Conservation (phyloP, 2,329 filamentous ascomycete species). For the Xylariaceae sp. region DNA sequence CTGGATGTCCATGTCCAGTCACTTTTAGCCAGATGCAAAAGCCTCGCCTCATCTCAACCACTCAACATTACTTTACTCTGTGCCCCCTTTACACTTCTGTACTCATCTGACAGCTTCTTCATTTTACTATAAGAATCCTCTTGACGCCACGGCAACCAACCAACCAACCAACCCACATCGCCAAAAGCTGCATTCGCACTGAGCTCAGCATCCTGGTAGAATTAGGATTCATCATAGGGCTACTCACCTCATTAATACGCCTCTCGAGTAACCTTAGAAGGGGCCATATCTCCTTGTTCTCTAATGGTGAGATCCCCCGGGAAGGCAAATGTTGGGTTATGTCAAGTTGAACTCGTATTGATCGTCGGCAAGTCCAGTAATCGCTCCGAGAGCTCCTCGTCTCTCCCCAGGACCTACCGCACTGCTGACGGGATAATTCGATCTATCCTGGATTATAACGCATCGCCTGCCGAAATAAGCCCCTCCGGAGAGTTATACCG, state of each 20-base stretch:
- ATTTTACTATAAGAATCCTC: slow-evolving; percentile 1
- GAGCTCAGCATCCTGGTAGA: neutral
- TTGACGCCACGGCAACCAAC: neutral
- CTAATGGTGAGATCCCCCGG: slow-evolving; percentile 29
- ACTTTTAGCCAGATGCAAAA: slow-evolving; percentile 1
- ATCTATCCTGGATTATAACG: slow-evolving; percentile 37
- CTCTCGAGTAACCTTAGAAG: slow-evolving; percentile 3
- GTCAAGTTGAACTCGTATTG: slow-evolving; percentile 4
- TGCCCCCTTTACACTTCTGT: neutral
- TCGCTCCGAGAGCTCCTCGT: slow-evolving; percentile 25
- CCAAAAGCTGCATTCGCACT: neutral
- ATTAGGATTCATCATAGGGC: neutral
- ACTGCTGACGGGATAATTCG: slow-evolving; percentile 33
- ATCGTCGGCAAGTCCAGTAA: slow-evolving; percentile 29
- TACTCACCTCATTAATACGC: neutral
- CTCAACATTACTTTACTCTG: slow-evolving; percentile 5
- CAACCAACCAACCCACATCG: neutral
- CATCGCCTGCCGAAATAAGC: slow-evolving; percentile 34
- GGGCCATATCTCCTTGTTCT: slow-evolving; percentile 24
- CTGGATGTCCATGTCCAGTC: neutral
- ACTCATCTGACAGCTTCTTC: neutral
- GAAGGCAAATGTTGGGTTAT: neutral
- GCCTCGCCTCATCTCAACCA: slow-evolving; percentile 1
- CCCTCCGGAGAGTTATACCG: slow-evolving; percentile 40
- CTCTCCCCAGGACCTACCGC: slow-evolving; percentile 25